phyloP scores from a whole-genome alignment of 805 yeast genomes.

The Zygosaccharomyces gambellarensis region DNA sequence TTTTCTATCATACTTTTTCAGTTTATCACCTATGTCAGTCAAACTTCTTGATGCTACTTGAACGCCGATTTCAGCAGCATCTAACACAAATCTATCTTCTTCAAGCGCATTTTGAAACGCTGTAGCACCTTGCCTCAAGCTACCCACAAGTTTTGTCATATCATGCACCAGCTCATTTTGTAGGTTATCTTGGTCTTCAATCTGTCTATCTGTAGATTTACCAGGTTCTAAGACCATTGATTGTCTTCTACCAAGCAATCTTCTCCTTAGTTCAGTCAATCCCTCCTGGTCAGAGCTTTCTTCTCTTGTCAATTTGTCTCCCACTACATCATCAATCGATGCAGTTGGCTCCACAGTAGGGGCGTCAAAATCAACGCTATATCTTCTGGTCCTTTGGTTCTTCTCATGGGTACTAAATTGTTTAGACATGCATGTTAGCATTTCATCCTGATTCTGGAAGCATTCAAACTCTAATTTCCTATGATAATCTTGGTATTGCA shows the following conservation, averaged over 20 bases:
- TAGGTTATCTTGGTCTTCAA: slow-evolving; percentile 35
- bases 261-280: slow-evolving; percentile 30
- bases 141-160: slow-evolving; percentile 37
- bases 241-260: slow-evolving; percentile 28
- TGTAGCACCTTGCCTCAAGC: slow-evolving; percentile 38
- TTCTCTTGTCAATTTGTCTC: not conserved
- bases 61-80: slow-evolving; percentile 41
- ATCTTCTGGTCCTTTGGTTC: slow-evolving; percentile 20
- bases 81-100: slow-evolving; percentile 36
- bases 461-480: slow-evolving; percentile 13
- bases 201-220: slow-evolving; percentile 33
- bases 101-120: slow-evolving; percentile 39
- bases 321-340: not conserved
- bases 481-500: slow-evolving; percentile 13
- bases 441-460: slow-evolving; percentile 7
- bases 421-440: slow-evolving; percentile 7
- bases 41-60: slow-evolving; percentile 37
- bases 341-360: not conserved
- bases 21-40: slow-evolving; percentile 30
- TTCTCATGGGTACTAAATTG: slow-evolving; percentile 19
- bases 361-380: slow-evolving; percentile 32
- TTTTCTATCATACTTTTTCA: slow-evolving; percentile 31
- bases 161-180: slow-evolving; percentile 38
- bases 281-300: slow-evolving; percentile 26
- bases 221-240: slow-evolving; percentile 2